These are phyloP conservation scores for Draba incana DNA, from an alignment of 345 rosid genomes.

Conservation along the genomic window DNA sequence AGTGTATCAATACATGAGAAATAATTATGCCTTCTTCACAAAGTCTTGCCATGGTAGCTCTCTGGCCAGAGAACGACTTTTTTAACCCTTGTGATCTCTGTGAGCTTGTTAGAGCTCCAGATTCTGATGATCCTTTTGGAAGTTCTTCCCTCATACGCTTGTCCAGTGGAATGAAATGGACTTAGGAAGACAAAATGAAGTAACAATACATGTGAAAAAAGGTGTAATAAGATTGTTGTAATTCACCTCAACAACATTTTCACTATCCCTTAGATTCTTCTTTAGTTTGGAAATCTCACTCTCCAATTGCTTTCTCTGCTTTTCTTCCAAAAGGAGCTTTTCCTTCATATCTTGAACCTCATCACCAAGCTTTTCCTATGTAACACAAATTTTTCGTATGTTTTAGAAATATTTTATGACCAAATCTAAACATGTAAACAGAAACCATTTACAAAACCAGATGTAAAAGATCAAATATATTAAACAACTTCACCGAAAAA, in stretches of 20 bases:
- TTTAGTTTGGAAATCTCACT: constrained; percentile 63
- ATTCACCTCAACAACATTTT: constrained; percentile 57
- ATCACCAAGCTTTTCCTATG: constrained; percentile 61
- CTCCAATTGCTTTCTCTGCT: constrained; percentile 66
- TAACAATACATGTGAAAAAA: constrained; percentile 21
- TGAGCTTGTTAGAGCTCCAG: constrained; percentile 45
- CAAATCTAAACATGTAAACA: too few relatives aligned
- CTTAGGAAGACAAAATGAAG: constrained; percentile 48
- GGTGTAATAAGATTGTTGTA: constrained; percentile 24
- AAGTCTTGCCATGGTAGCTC: constrained; percentile 85
- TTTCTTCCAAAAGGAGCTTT: constrained; percentile 71
- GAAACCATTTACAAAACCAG: too few relatives aligned
- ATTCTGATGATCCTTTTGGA: constrained; percentile 51
- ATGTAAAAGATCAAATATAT: too few relatives aligned
- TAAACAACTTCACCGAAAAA: too few relatives aligned
- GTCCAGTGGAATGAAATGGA: constrained; percentile 54
- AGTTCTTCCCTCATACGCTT: constrained; percentile 57
- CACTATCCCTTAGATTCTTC: constrained; percentile 57
- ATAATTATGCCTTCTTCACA: constrained; percentile 79
- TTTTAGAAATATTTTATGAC: too few relatives aligned
- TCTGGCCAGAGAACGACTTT: constrained; percentile 68
- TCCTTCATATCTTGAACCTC: constrained; percentile 59
- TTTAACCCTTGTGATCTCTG: constrained; percentile 63
- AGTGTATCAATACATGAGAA: constrained; percentile 7
- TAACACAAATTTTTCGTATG: too few relatives aligned